These are phyloP conservation scores for Myriosclerotinia duriaeana DNA, from an alignment of 2,329 filamentous ascomycete genomes.

Conservation along the genomic window DNA sequence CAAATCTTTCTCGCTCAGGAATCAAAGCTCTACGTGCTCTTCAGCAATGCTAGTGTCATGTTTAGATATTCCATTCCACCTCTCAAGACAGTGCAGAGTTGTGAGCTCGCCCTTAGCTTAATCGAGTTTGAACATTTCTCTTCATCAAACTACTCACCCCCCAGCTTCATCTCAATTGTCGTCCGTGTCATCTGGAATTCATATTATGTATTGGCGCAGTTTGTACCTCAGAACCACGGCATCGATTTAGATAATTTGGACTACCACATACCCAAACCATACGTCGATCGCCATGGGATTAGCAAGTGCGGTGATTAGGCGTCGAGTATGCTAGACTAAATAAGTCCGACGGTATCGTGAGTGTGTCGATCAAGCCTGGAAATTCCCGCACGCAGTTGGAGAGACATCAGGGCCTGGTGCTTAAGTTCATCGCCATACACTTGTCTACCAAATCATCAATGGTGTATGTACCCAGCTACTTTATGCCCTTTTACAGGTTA, in stretches of 20 bases:
- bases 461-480: constrained; percentile 22
- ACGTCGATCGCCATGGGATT: constrained; percentile 10
- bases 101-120: constrained; percentile 42
- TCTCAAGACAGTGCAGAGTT: constrained; percentile 37
- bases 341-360: constrained; percentile 23
- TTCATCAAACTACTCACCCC: constrained; percentile 41
- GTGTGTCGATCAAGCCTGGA: constrained; percentile 11
- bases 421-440: background rate
- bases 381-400: background rate
- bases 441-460: constrained; percentile 17
- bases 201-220: background rate
- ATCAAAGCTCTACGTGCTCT: constrained; percentile 43
- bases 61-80: constrained; percentile 28
- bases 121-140: constrained; percentile 40
- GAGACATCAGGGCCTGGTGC: background rate
- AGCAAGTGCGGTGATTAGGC: constrained; percentile 24
- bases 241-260: constrained; percentile 19
- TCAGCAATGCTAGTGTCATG: constrained; percentile 42
- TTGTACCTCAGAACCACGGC: background rate
- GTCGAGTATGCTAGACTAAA: constrained; percentile 21
- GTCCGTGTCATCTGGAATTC: background rate
- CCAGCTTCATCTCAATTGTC: constrained; percentile 38
- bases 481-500: constrained; percentile 25
- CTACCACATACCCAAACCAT: constrained; percentile 16
- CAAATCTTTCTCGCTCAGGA: constrained; percentile 41